Conservation (phyloP, 495 filamentous ascomycete species). For the Polyplosphaeria fusca region DNA sequence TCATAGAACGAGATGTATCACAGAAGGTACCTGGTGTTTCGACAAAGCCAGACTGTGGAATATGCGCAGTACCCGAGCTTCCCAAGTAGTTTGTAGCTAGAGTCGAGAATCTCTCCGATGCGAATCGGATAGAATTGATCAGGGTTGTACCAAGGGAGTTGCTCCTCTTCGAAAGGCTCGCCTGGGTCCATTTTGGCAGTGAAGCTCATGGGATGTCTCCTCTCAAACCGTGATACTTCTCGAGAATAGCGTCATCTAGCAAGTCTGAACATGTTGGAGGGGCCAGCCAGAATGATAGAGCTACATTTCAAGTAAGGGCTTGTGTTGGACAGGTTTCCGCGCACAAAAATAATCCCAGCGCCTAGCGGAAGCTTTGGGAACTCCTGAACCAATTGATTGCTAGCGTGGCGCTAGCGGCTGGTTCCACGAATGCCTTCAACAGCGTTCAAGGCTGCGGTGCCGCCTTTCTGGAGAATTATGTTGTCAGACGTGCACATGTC, state of each 20-base stretch:
- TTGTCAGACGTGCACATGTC: neutral
- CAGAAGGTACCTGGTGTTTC: slow-evolving; percentile 7
- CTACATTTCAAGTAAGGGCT: neutral
- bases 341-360: neutral
- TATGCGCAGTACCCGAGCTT: slow-evolving; percentile 54
- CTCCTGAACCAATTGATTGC: neutral
- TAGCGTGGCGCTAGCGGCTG: neutral
- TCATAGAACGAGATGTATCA: neutral
- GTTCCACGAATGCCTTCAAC: neutral
- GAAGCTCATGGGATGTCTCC: slow-evolving; percentile 2
- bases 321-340: neutral
- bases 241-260: neutral
- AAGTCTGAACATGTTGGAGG: slow-evolving; percentile 3
- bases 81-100: slow-evolving; percentile 49
- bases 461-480: neutral
- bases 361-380: neutral
- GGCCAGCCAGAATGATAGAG: neutral
- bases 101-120: slow-evolving; percentile 49
- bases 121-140: slow-evolving; percentile 49
- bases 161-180: slow-evolving; percentile 46
- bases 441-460: neutral
- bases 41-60: slow-evolving; percentile 47
- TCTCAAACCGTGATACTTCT: slow-evolving; percentile 1
- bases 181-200: slow-evolving; percentile 5
- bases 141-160: slow-evolving; percentile 43